These are phyloP conservation scores for Cyclotella baltica DNA, from an alignment of 108 stramenopile species.

Conservation along the genomic window DNA sequence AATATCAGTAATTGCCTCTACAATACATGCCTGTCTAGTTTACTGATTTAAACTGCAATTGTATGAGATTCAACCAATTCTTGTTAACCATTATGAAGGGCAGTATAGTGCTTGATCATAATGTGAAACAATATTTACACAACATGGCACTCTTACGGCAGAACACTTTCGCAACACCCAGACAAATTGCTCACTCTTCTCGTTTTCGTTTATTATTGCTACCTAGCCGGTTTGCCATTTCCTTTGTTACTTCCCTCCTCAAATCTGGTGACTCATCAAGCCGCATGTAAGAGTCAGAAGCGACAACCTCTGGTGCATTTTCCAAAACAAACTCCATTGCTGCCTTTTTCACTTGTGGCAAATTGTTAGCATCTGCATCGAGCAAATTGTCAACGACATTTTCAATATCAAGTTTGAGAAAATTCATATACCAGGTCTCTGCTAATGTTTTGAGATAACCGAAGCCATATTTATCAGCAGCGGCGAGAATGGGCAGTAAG, in stretches of 20 bases:
- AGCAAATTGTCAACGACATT: neutral
- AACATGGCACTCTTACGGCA: too few species aligned
- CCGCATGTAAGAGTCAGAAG: neutral
- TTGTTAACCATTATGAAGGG: too few species aligned
- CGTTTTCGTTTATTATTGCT: too few species aligned
- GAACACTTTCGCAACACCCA: too few species aligned
- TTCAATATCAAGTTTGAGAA: neutral
- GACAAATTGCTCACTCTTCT: too few species aligned
- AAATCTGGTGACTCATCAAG: neutral
- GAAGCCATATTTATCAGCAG: constrained; percentile 6
- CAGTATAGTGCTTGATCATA: too few species aligned
- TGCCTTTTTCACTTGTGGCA: neutral
- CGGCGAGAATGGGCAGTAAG: neutral
- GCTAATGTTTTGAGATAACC: neutral
- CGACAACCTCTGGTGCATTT: constrained; percentile 1
- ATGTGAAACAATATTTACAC: too few species aligned
- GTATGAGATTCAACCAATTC: too few species aligned
- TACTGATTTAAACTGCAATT: too few species aligned
- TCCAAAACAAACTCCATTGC: neutral
- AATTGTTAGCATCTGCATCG: constrained; percentile 4
- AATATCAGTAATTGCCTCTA: too few species aligned
- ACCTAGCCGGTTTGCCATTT: neutral
- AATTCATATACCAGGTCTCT: neutral
- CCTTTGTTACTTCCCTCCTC: neutral
- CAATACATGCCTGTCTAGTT: too few species aligned